Evolutionary conservation across 192 early-diverging fungal species (phyloP).

Genomic region (Linnemannia hyalina): DNA sequence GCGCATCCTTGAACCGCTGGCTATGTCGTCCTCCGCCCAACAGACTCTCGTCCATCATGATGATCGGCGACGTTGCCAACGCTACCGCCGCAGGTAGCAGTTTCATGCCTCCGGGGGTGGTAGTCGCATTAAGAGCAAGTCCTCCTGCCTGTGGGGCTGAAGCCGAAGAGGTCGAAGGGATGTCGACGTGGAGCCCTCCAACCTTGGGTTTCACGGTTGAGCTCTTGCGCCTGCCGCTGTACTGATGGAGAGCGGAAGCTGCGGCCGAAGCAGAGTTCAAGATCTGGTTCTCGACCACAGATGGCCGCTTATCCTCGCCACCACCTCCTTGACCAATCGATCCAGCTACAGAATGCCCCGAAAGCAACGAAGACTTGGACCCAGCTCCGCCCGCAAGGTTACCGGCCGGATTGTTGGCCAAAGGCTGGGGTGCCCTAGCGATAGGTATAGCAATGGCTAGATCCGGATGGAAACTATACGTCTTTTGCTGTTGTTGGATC

Average conservation of each 20-base stretch:
- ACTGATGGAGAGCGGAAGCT: background rate
- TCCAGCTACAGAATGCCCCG: background rate
- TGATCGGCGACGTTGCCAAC: background rate
- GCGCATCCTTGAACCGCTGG: constrained; percentile 36
- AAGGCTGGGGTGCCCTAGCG: background rate
- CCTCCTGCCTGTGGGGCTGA: background rate
- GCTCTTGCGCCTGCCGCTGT: background rate
- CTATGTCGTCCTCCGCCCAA: constrained; percentile 19
- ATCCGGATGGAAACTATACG: constrained; percentile 17
- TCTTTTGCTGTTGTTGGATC: constrained; percentile 5
- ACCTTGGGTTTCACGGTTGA: background rate
- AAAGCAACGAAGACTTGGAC: background rate
- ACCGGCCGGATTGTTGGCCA: background rate
- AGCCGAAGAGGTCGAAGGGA: background rate
- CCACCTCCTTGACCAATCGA: background rate
- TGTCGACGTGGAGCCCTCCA: background rate
- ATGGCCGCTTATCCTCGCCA: background rate
- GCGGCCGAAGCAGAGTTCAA: background rate
- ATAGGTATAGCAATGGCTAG: constrained; percentile 1
- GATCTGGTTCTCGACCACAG: background rate
- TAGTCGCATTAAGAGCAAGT: background rate
- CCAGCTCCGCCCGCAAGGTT: background rate
- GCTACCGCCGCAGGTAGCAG: background rate
- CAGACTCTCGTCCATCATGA: constrained; percentile 43
- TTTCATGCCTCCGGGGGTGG: background rate